A percentile compares a stretch with the other conserved stretches of the same genome.
Evolutionary conservation across 139 green algal genomes (phyloP).

Genomic region (Picochlorum sp.): DNA sequence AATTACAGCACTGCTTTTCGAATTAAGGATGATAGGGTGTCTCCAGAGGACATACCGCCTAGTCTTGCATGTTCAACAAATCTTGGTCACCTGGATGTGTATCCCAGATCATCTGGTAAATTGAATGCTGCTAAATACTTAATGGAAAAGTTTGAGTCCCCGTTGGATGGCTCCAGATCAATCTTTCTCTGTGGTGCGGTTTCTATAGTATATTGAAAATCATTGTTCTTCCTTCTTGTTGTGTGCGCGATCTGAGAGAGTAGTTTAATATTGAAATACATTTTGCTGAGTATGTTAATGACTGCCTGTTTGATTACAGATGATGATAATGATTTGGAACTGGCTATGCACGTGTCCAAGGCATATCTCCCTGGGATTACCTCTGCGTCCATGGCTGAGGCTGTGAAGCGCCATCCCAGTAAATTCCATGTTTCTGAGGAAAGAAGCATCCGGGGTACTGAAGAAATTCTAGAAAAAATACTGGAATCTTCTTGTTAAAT

Average conservation of each 20-base stretch:
- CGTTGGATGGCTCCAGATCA: too few species aligned
- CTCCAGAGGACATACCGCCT: not conserved
- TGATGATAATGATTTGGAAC: conserved; percentile 11
- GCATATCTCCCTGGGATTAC: conserved; percentile 4
- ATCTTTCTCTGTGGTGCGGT: too few species aligned
- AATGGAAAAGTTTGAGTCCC: not conserved
- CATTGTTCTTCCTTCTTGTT: too few species aligned
- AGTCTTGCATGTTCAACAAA: not conserved
- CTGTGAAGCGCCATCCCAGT: not conserved
- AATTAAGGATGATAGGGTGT: not conserved
- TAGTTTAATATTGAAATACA: too few species aligned
- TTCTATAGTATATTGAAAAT: too few species aligned
- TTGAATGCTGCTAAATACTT: conserved; percentile 5
- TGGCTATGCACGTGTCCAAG: not conserved
- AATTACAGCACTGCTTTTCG: conserved; percentile 5
- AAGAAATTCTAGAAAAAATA: conserved; percentile 3
- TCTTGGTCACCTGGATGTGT: not conserved
- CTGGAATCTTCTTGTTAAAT: not conserved
- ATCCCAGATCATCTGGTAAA: conserved; percentile 8
- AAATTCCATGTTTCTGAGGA: not conserved
- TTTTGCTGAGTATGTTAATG: too few species aligned
- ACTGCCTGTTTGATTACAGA: not conserved
- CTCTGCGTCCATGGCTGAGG: not conserved
- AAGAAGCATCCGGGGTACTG: not conserved
- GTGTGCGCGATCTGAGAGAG: too few species aligned